These are phyloP conservation scores for Beauveria asiatica DNA, from an alignment of 2,329 filamentous ascomycete genomes.

Conservation along the genomic window DNA sequence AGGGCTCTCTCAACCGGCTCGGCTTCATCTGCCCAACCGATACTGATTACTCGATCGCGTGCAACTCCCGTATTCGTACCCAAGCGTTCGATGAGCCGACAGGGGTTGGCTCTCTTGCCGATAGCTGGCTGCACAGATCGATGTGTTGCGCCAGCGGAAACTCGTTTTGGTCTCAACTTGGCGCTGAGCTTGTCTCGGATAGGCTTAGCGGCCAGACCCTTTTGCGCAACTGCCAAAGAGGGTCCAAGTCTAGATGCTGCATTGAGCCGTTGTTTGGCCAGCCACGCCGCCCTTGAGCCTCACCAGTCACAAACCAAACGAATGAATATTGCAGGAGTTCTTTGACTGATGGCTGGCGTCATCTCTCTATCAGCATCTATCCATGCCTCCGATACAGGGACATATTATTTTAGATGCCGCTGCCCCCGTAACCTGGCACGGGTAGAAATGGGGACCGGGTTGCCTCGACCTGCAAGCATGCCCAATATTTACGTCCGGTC, in stretches of 20 bases:
- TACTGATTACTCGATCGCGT: not conserved
- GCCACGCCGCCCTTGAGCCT: not conserved
- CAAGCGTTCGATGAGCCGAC: not conserved
- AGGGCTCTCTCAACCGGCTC: not conserved
- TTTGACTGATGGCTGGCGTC: too few species aligned
- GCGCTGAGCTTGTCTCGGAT: not conserved
- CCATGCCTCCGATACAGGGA: not conserved
- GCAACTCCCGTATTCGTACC: slow-evolving; percentile 10
- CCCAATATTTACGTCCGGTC: too few species aligned
- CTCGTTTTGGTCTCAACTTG: not conserved
- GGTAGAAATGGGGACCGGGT: not conserved
- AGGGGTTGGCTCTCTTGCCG: not conserved
- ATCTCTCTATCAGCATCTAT: too few species aligned
- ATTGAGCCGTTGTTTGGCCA: not conserved
- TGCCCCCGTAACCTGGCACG: not conserved
- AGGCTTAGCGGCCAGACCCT: slow-evolving; percentile 2
- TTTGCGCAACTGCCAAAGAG: not conserved
- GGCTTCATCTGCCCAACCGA: too few species aligned
- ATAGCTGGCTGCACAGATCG: slow-evolving; percentile 7
- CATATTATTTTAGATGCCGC: not conserved
- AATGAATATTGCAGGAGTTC: not conserved
- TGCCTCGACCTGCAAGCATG: too few species aligned
- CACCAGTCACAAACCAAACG: not conserved
- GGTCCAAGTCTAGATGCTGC: not conserved
- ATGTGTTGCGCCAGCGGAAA: not conserved